Base-by-base conservation (phyloP, 1,284 basidiomycete species). In the Cutaneotrichosporon sp. region DNA sequence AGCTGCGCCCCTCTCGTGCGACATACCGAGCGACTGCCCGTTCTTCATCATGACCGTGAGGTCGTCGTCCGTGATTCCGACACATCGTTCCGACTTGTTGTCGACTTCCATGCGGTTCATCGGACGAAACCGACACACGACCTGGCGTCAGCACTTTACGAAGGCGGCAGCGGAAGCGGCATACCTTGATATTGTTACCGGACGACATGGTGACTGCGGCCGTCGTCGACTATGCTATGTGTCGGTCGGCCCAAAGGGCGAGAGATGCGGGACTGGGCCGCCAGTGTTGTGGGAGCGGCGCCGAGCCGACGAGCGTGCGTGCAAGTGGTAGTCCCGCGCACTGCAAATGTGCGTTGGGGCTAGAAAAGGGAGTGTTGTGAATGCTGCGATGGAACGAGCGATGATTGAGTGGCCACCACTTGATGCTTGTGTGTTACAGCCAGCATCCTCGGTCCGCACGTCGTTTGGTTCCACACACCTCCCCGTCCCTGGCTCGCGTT, bases 31-130 rank as follows among this genome's bases (percentile, higher is more conserved):
- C 80, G 64, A 81, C 20, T 54, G 79, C 20, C 83, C 80, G 43
- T 84, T 86, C 72, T 83, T 85, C 75, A 93, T 62, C 20, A 64
- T 78, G 64, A 88, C 83, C 51, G 90, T 90, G 3, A 88, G 88
- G 75, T 85, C 86, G 63, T 93, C 90, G 70, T 85, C 84, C 17
- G 60, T 63, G 76, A 97, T 97, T 56, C 85, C 80, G 48, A 96
- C 88, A 63, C 97, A 88, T 68, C 89, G 87, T 67, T 97, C 91
- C 51, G 90, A 88, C 53, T 87, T 85, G 76, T 94, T 89, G 55
- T 89, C 85, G 60, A 84, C 77, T 77, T 98, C 94, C 69, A 97
- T 84, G 56, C 90, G 78, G 77, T 98, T 98, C 62, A 88, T 84
- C 20, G 96, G 94, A 63, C 94, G 91, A 77, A 98, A 98, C 56